Conservation (phyloP, 352 stramenopile genomes). For the Globisporangium iwayamae region DNA sequence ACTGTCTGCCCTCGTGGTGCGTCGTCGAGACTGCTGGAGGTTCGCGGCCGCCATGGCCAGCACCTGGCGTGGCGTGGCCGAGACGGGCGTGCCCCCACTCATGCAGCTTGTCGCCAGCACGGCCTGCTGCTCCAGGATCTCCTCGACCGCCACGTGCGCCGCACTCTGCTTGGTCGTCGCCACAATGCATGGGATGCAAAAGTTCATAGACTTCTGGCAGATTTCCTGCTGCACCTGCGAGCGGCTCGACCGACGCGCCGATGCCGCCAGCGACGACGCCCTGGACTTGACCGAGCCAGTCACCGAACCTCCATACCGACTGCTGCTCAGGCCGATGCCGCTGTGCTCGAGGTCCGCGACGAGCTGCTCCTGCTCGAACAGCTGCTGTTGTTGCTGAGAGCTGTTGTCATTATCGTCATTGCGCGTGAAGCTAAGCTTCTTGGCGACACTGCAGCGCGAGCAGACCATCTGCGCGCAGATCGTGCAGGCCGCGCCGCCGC, state of each 20-base stretch:
- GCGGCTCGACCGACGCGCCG: neutral
- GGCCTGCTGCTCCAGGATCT: slow-evolving; percentile 22
- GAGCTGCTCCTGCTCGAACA: slow-evolving; percentile 37
- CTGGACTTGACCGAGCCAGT: slow-evolving; percentile 4
- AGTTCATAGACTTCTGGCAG: slow-evolving; percentile 41
- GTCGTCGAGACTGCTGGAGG: slow-evolving; percentile 2
- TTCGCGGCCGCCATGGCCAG: slow-evolving; percentile 7
- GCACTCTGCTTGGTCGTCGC: slow-evolving; percentile 36
- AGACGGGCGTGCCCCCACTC: neutral
- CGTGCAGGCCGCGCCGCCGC: slow-evolving; percentile 28
- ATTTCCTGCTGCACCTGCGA: slow-evolving; percentile 24
- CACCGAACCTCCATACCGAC: neutral
- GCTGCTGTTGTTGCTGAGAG: slow-evolving; percentile 20
- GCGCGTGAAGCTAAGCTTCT: slow-evolving; percentile 47
- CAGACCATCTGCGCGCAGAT: slow-evolving; percentile 36
- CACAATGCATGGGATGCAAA: slow-evolving; percentile 47
- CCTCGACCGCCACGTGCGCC: slow-evolving; percentile 37
- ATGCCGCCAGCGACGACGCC: neutral
- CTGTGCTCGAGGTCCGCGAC: slow-evolving; percentile 14
- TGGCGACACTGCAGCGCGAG: slow-evolving; percentile 38
- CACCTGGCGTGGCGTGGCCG: slow-evolving; percentile 15
- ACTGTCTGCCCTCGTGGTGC: slow-evolving; percentile 6
- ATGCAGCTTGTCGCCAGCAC: neutral
- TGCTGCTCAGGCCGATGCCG: neutral
- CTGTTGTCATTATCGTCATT: slow-evolving; percentile 13